Conservation (phyloP, 1,139 yeast genomes). For the Candida pseudoviswanathii region DNA sequence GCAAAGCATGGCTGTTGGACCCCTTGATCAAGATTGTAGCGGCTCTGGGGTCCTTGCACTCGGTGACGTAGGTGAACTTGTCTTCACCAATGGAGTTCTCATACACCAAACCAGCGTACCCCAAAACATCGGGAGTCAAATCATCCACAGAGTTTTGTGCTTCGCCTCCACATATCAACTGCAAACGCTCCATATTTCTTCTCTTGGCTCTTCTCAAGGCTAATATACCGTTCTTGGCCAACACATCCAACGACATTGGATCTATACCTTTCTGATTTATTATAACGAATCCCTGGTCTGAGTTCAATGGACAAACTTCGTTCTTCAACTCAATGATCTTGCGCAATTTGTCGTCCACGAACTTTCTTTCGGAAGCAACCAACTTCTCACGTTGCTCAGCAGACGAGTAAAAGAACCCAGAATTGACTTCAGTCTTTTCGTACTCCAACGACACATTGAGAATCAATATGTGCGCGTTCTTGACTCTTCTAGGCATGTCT, state of each 20-base stretch:
- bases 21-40: slow-evolving; percentile 93
- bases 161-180: slow-evolving; percentile 94
- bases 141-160: slow-evolving; percentile 98
- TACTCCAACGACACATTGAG: slow-evolving; percentile 94
- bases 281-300: slow-evolving; percentile 82
- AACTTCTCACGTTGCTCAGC: slow-evolving; percentile 97
- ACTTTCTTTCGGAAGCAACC: slow-evolving; percentile 90
- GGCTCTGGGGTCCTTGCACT: slow-evolving; percentile 87
- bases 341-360: slow-evolving; percentile 90
- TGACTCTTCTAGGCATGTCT: slow-evolving; percentile 91
- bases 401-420: slow-evolving; percentile 90
- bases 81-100: slow-evolving; percentile 97
- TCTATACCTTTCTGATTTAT: slow-evolving; percentile 99
- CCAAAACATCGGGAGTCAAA: slow-evolving; percentile 79
- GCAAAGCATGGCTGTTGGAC: slow-evolving; percentile 83
- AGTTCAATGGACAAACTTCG: slow-evolving; percentile 80
- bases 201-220: slow-evolving; percentile 98
- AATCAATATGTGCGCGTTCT: slow-evolving; percentile 82
- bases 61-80: slow-evolving; percentile 93
- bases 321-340: slow-evolving; percentile 93
- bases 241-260: slow-evolving; percentile 93
- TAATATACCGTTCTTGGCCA: slow-evolving; percentile 89
- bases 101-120: slow-evolving; percentile 87
- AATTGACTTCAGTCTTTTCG: slow-evolving; percentile 97
- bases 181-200: slow-evolving; percentile 98